Percentiles rank a stretch among this genome's conserved stretches.
phyloP scores from a whole-genome alignment of 2,329 filamentous ascomycete species.

The Ophiostoma sp. region DNA sequence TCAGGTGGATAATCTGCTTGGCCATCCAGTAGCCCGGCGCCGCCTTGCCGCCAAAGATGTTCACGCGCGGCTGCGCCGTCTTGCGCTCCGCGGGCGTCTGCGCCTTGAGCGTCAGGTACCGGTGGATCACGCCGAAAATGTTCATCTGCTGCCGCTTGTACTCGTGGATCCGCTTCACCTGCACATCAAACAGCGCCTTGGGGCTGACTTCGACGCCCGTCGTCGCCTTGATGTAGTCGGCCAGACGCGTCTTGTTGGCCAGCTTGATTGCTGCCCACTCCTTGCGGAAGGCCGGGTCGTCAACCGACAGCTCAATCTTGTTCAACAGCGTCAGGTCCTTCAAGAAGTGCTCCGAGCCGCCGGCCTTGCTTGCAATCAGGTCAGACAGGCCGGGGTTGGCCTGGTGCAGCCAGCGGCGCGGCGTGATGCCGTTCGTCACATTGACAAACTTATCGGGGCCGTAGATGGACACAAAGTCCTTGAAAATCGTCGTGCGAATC shows the following conservation, averaged over 20 bases:
- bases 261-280: slow-evolving; percentile 97
- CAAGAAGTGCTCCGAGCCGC: slow-evolving; percentile 68
- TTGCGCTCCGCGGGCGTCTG: slow-evolving; percentile 79
- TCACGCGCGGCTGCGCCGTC: slow-evolving; percentile 81
- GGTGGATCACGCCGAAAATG: slow-evolving; percentile 95
- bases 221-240: slow-evolving; percentile 80
- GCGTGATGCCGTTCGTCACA: slow-evolving; percentile 96
- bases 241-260: slow-evolving; percentile 87
- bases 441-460: slow-evolving; percentile 98
- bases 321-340: slow-evolving; percentile 84
- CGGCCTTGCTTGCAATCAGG: slow-evolving; percentile 84
- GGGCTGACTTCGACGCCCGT: slow-evolving; percentile 81
- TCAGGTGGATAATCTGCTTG: slow-evolving; percentile 94
- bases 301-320: slow-evolving; percentile 74
- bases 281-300: slow-evolving; percentile 85
- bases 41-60: slow-evolving; percentile 95
- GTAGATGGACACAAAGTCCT: slow-evolving; percentile 93
- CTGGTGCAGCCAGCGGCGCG: slow-evolving; percentile 92
- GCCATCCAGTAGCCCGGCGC: slow-evolving; percentile 99
- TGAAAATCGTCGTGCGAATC: slow-evolving; percentile 99
- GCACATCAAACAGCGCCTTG: slow-evolving; percentile 84
- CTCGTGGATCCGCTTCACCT: slow-evolving; percentile 98
- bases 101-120: slow-evolving; percentile 83
- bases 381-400: slow-evolving; percentile 90
- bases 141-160: slow-evolving; percentile 99